Evolutionary conservation across 441 rosid genomes (phyloP).

Genomic region (Arabidopsis lyrata): DNA sequence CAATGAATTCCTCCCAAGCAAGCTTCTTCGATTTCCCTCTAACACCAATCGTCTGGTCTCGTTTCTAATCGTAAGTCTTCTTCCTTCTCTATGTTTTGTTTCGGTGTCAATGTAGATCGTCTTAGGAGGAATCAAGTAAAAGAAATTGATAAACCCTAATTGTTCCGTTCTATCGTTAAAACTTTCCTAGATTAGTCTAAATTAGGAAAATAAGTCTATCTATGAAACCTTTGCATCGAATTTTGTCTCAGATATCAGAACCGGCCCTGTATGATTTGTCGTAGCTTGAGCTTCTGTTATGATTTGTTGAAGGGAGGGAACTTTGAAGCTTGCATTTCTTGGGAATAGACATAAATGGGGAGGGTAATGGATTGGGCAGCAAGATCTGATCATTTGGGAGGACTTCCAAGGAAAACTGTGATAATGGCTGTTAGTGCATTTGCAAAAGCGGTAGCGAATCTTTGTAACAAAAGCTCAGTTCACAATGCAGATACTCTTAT

Average conservation of each 20-base stretch:
- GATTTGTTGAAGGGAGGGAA: slow-evolving; percentile 56
- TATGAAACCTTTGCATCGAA: neutral
- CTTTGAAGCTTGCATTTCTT: slow-evolving; percentile 72
- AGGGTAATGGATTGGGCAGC: slow-evolving; percentile 82
- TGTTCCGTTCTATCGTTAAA: slow-evolving; percentile 3
- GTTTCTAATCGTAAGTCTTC: slow-evolving; percentile 20
- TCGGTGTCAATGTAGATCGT: slow-evolving; percentile 10
- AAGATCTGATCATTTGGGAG: slow-evolving; percentile 65
- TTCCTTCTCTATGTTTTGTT: neutral
- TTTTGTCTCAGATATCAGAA: neutral
- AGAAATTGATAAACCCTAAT: slow-evolving; percentile 35
- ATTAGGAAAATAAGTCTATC: neutral
- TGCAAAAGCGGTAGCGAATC: slow-evolving; percentile 64
- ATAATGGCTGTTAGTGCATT: slow-evolving; percentile 72
- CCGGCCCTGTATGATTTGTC: neutral
- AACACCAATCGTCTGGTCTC: slow-evolving; percentile 18
- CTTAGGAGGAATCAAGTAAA: neutral
- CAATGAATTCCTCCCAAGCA: slow-evolving; percentile 20
- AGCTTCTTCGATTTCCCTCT: slow-evolving; percentile 27
- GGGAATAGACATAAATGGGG: slow-evolving; percentile 46
- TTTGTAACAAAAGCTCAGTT: slow-evolving; percentile 74
- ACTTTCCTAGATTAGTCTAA: slow-evolving; percentile 22
- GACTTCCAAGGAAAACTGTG: slow-evolving; percentile 76
- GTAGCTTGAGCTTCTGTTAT: slow-evolving; percentile 19
- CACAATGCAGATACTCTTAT: slow-evolving; percentile 76